A percentile compares a stretch with the other conserved stretches of the same genome.
These are phyloP conservation scores for Phytophthora kernoviae DNA, from an alignment of 352 stramenopile species.

Conservation along the genomic window DNA sequence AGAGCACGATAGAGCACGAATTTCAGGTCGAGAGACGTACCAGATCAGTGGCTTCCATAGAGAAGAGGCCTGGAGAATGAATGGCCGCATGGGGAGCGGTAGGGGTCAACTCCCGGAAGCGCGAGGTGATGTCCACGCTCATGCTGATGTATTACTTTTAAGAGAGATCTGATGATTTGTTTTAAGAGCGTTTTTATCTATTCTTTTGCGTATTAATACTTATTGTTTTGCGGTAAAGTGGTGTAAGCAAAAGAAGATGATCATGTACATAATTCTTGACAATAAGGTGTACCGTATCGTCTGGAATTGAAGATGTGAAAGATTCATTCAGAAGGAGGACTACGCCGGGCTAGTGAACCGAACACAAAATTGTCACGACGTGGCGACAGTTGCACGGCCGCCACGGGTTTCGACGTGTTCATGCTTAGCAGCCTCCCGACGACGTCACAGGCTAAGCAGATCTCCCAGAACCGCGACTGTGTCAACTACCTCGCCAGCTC, in stretches of 20 bases:
- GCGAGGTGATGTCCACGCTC: constrained; percentile 40
- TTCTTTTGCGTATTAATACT: too few relatives aligned
- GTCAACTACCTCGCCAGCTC: constrained; percentile 72
- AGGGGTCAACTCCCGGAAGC: constrained; percentile 44
- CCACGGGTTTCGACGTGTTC: constrained; percentile 63
- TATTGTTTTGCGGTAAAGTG: too few relatives aligned
- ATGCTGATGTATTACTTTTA: constrained; percentile 10
- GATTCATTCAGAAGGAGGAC: too few relatives aligned
- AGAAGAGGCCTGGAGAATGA: constrained; percentile 16
- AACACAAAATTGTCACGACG: constrained; percentile 47
- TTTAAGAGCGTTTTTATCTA: too few relatives aligned
- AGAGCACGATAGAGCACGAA: background rate
- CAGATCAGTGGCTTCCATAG: constrained; percentile 35
- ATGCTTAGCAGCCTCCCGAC: constrained; percentile 43
- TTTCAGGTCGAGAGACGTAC: constrained; percentile 17
- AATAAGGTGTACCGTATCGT: too few relatives aligned
- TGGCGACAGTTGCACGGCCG: constrained; percentile 35
- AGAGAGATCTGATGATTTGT: background rate
- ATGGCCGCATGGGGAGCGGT: background rate
- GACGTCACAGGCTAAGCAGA: constrained; percentile 40
- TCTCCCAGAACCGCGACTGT: constrained; percentile 57
- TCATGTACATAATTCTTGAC: too few relatives aligned
- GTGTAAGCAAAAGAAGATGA: too few relatives aligned
- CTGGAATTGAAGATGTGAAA: too few relatives aligned
- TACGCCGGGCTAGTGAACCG: too few relatives aligned